Evolutionary conservation across 768 basidiomycete genomes (phyloP).

Genomic region (Termitomyces sp.): DNA sequence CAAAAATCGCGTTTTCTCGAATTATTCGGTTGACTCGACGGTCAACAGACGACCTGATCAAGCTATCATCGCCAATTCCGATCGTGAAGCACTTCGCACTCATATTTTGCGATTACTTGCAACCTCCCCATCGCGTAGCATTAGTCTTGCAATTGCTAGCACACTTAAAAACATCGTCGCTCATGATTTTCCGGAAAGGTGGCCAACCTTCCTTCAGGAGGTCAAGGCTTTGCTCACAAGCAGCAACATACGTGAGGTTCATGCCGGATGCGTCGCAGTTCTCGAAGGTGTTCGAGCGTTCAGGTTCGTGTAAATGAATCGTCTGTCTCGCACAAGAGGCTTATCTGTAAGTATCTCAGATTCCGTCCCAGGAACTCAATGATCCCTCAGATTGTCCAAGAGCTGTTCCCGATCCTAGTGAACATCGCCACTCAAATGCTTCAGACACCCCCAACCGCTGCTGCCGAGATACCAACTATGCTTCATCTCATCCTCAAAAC

Average conservation of each 20-base stretch:
- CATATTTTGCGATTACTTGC: constrained; percentile 68
- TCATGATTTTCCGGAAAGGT: constrained; percentile 73
- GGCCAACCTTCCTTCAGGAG: constrained; percentile 64
- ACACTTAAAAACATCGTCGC: constrained; percentile 68
- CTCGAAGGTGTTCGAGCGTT: constrained; percentile 77
- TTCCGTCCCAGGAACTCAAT: constrained; percentile 63
- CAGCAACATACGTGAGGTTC: constrained; percentile 63
- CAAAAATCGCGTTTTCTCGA: constrained; percentile 78
- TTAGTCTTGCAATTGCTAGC: constrained; percentile 72
- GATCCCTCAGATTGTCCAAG: constrained; percentile 50
- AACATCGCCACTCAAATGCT: constrained; percentile 69
- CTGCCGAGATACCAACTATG: constrained; percentile 75
- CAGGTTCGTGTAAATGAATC: constrained; percentile 37
- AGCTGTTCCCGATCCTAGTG: constrained; percentile 72
- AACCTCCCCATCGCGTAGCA: constrained; percentile 53
- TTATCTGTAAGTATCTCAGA: constrained; percentile 26
- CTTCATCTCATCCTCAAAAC: constrained; percentile 84
- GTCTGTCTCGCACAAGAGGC: not conserved
- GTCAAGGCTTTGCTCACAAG: constrained; percentile 61
- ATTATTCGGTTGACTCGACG: constrained; percentile 48
- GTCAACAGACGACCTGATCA: constrained; percentile 48
- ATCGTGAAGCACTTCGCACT: constrained; percentile 67
- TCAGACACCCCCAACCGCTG: constrained; percentile 50
- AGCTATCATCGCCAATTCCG: constrained; percentile 54
- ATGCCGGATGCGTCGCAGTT: constrained; percentile 73